Evolutionary conservation across 73 alveolate genomes (phyloP), one percentile per base, ranked within the genome.

Genomic region (Paramecium sexaurelia): DNA sequence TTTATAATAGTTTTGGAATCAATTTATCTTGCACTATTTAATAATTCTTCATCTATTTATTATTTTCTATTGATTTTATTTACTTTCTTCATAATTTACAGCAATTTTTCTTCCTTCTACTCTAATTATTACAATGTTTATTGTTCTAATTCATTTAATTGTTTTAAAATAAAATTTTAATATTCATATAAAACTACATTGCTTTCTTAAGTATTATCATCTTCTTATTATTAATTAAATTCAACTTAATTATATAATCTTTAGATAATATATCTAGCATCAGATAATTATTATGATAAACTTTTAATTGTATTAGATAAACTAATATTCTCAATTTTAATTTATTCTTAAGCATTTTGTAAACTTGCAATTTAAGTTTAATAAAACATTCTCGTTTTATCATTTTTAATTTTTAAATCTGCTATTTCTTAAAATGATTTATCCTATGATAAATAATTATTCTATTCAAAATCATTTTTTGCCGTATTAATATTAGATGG

Each of bases 321-420:
- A 35, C 86, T 71, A 10, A 71, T 71, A 17, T 71, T 71, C 13
- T 71, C 86, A 11, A 71, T 71, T 71, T 71, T 29, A 3, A 71
- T 11, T 33, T 71, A 35, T 13, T 71, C 86, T 71, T 35, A 35
- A 27, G 22, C 51, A 71, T 71, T 71, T 71, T 71, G 15, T 19
- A 71, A 20, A 1, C 56, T 37, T 37, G 33, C 57, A 19, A 35
- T 35, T 71, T 71, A 19, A 8, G 86, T 27, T 71, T 71, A 36
- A 71, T 71, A 71, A 33, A 35, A 71, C 57, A 71, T 29, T 71
- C 86, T 29, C 9, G 56, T 35, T 19, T 71, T 71, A 27, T 71
- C 86, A 71, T 71, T 71, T 71, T 37, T 71, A 11, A 71, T 71
- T 71, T 35, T 71, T 9, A 37, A 13, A 11, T 71, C 86, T 2